Evolutionary conservation across 805 yeast species (phyloP), one percentile per base, ranked within the genome.

Genomic region (Ogataea wickerhamii): DNA sequence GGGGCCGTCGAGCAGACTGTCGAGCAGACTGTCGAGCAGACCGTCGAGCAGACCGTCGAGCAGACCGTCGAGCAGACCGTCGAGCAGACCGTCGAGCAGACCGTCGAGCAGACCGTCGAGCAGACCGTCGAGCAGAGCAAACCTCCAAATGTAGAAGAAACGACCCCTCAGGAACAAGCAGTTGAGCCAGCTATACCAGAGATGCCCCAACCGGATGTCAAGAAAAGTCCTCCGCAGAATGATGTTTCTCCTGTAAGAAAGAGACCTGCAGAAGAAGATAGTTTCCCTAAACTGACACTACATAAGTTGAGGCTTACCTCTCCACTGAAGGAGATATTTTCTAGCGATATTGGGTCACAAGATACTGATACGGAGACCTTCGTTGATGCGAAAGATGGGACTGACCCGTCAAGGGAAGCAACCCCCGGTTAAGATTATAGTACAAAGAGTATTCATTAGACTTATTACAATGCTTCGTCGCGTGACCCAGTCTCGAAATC

Each of bases 401-500:
- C 25, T 22, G 25, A 8, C n/a, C n/a, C n/a, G n/a, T n/a, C n/a
- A n/a, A n/a, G n/a, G n/a, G n/a, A n/a, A n/a, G n/a, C n/a, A n/a
- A n/a, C n/a, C n/a, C n/a, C n/a, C n/a, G n/a, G n/a, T n/a, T n/a
- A n/a, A n/a, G n/a, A n/a, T n/a, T n/a, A n/a, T n/a, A n/a, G n/a
- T n/a, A n/a, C n/a, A n/a, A n/a, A n/a, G n/a, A n/a, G n/a, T n/a
- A n/a, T n/a, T n/a, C n/a, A n/a, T n/a, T n/a, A n/a, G n/a, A n/a
- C n/a, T n/a, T n/a, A n/a, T n/a, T n/a, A n/a, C n/a, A n/a, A n/a
- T n/a, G n/a, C n/a, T 22, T 12, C 25, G 11, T 13, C 29, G n/a
- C 16, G 11, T 10, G 29, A 26, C 29, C 29, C 29, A 8, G 7
- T 14, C 7, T 56, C 61, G 34, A 55, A 55, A 2, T 54, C 53